Conservation (phyloP, 2,329 filamentous ascomycete genomes). For the Plectosphaerella cucumerina region DNA sequence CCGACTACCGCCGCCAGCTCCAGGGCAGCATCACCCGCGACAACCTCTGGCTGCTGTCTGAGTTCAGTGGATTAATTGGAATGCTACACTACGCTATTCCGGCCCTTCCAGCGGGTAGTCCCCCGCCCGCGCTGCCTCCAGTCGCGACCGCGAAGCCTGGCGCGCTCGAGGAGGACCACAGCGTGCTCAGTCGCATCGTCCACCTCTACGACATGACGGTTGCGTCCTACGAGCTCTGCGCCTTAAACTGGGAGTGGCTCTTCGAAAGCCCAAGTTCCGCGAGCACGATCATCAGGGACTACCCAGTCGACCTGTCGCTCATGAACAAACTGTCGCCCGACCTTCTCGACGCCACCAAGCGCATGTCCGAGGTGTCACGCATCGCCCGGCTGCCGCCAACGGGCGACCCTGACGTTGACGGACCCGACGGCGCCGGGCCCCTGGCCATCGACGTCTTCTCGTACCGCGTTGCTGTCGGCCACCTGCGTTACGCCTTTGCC, state of each 20-base stretch:
- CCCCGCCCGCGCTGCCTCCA: too few relatives aligned
- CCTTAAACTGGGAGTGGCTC: neutral
- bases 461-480: constrained; percentile 1
- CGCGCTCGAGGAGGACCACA: neutral
- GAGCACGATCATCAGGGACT: neutral
- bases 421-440: neutral
- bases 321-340: constrained; percentile 2
- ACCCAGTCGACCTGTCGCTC: neutral
- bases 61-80: constrained; percentile 2
- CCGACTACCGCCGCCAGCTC: constrained; percentile 13
- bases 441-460: neutral
- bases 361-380: neutral
- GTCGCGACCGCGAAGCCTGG: too few relatives aligned
- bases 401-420: neutral
- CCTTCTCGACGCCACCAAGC: constrained; percentile 1
- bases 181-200: constrained; percentile 1
- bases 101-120: too few relatives aligned
- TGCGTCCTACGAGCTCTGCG: neutral
- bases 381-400: neutral
- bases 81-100: constrained; percentile 1
- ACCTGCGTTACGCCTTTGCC: constrained; percentile 21
- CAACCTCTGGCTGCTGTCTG: constrained; percentile 16
- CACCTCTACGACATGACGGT: constrained; percentile 1
- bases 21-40: constrained; percentile 14
- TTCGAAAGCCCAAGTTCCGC: neutral